Percentiles rank a stretch among this genome's conserved stretches.
Evolutionary conservation across 768 basidiomycete species (phyloP).

Genomic region (Fibroporia radiculosa): DNA sequence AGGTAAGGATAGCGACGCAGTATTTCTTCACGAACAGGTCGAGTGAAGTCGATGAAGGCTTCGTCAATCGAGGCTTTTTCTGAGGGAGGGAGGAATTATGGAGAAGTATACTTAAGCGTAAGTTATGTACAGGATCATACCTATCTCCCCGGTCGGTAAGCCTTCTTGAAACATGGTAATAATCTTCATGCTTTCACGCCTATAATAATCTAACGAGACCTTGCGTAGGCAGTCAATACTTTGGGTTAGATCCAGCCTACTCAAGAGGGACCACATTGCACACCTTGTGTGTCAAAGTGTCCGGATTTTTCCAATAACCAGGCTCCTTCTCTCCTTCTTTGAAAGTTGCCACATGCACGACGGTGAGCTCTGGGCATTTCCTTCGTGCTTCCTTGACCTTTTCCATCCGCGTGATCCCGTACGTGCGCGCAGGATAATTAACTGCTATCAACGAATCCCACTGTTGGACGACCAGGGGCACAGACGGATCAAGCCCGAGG

Average conservation of each 20-base stretch:
- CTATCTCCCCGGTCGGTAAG: slow-evolving; percentile 74
- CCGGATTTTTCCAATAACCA: slow-evolving; percentile 86
- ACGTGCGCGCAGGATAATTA: slow-evolving; percentile 90
- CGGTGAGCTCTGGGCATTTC: slow-evolving; percentile 74
- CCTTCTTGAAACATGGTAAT: slow-evolving; percentile 74
- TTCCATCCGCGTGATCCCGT: slow-evolving; percentile 89
- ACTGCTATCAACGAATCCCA: slow-evolving; percentile 91
- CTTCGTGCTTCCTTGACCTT: slow-evolving; percentile 75
- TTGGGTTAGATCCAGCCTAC: not conserved
- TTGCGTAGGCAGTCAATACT: not conserved
- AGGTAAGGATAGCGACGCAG: slow-evolving; percentile 75
- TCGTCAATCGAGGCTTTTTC: slow-evolving; percentile 99
- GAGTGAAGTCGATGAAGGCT: slow-evolving; percentile 89
- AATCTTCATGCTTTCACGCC: slow-evolving; percentile 86
- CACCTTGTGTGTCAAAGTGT: slow-evolving; percentile 90
- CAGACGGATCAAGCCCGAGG: slow-evolving; percentile 51
- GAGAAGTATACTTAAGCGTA: not conserved
- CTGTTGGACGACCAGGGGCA: slow-evolving; percentile 77
- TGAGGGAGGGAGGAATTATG: slow-evolving; percentile 21
- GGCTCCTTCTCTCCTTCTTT: slow-evolving; percentile 82
- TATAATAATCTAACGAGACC: slow-evolving; percentile 91
- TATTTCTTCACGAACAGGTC: slow-evolving; percentile 67
- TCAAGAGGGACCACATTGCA: slow-evolving; percentile 4
- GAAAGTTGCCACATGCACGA: slow-evolving; percentile 94
- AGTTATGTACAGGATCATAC: slow-evolving; percentile 30